Evolutionary conservation across 108 stramenopile species (phyloP).

Genomic region (Epipyxis sp.): DNA sequence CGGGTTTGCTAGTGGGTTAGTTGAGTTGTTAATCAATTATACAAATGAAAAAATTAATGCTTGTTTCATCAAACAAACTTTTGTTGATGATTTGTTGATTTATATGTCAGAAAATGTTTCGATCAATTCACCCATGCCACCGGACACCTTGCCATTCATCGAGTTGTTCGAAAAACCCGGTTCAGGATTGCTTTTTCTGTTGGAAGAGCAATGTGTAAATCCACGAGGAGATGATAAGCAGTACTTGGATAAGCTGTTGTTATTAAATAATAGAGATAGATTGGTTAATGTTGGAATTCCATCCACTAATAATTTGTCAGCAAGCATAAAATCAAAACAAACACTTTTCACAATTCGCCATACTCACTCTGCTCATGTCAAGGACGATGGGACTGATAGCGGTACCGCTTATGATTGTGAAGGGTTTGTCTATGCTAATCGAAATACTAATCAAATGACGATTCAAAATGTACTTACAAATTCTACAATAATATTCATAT

Average conservation of each 20-base stretch:
- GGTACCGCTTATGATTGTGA: constrained; percentile 19
- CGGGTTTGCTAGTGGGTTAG: background rate
- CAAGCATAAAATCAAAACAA: background rate
- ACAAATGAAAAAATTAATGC: background rate
- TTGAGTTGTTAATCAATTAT: background rate
- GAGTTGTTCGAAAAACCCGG: background rate
- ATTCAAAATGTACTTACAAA: too few relatives aligned
- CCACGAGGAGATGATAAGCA: constrained; percentile 3
- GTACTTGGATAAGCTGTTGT: background rate
- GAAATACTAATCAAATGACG: background rate
- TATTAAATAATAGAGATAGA: background rate
- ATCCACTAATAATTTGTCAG: too few relatives aligned
- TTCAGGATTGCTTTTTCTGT: background rate
- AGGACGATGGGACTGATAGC: too few relatives aligned
- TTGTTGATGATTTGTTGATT: background rate
- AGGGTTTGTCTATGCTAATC: background rate
- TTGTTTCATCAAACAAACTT: background rate
- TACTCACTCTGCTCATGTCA: background rate
- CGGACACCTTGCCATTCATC: background rate
- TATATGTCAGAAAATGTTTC: background rate
- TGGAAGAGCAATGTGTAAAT: background rate
- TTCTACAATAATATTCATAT: background rate
- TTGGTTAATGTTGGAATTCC: constrained; percentile 1
- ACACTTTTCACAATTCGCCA: constrained; percentile 5
- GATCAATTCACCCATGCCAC: background rate